Conservation (phyloP, 2,329 filamentous ascomycete species). For the Fusarium gaditjirri region DNA sequence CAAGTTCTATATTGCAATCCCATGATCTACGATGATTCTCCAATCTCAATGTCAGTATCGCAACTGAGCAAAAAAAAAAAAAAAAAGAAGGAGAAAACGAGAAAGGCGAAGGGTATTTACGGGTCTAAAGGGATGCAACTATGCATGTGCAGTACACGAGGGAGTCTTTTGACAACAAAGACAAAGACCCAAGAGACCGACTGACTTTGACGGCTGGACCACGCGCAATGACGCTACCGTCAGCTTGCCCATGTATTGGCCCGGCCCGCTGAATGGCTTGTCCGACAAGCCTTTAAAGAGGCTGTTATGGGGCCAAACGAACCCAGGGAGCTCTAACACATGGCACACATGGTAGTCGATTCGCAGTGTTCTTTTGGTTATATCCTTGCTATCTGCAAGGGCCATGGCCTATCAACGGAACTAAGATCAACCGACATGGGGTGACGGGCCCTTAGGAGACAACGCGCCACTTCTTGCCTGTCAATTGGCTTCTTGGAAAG, state of each 20-base stretch:
- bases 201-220: slow-evolving; percentile 33
- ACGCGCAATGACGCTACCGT: slow-evolving; percentile 37
- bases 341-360: slow-evolving; percentile 32
- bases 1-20: slow-evolving; percentile 46
- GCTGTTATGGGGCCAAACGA: slow-evolving; percentile 28
- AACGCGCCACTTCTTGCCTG: slow-evolving; percentile 34
- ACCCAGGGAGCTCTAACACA: slow-evolving; percentile 30
- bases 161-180: slow-evolving; percentile 38
- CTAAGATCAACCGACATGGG: slow-evolving; percentile 33
- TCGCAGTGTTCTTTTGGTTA: slow-evolving; percentile 30
- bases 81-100: slow-evolving; percentile 3
- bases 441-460: slow-evolving; percentile 29
- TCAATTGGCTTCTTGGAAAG: slow-evolving; percentile 37
- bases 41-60: slow-evolving; percentile 27
- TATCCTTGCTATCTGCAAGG: slow-evolving; percentile 46
- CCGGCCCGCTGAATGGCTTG: slow-evolving; percentile 28
- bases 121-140: slow-evolving; percentile 32
- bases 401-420: slow-evolving; percentile 42
- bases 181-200: slow-evolving; percentile 11
- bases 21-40: slow-evolving; percentile 45
- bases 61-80: slow-evolving; percentile 24
- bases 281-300: slow-evolving; percentile 23
- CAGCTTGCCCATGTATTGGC: slow-evolving; percentile 35
- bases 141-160: slow-evolving; percentile 32
- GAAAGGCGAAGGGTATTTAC: slow-evolving; percentile 22